phyloP scores from a whole-genome alignment of 768 basidiomycete genomes.

The Russula brevipes region DNA sequence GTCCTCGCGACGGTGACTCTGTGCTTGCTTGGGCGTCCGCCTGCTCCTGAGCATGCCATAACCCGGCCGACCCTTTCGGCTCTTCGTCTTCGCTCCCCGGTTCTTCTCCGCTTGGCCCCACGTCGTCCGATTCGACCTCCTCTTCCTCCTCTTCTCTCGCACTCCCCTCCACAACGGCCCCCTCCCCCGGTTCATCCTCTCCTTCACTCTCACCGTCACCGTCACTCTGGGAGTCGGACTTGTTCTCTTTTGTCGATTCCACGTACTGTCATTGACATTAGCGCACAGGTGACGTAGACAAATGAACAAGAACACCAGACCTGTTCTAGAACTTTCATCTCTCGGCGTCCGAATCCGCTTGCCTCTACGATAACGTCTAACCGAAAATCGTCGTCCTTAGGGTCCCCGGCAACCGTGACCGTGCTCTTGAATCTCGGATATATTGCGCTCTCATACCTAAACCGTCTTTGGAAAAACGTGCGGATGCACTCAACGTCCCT shows the following conservation, averaged over 20 bases:
- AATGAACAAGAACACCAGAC: conserved; percentile 39
- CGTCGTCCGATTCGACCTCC: not conserved
- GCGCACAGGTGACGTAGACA: conserved; percentile 1
- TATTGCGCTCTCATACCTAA: conserved; percentile 84
- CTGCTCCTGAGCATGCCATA: not conserved
- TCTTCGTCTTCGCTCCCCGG: conserved; percentile 1
- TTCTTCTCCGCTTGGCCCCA: not conserved
- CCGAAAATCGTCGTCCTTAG: conserved; percentile 47
- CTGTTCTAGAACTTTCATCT: conserved; percentile 79
- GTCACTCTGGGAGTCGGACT: conserved; percentile 32
- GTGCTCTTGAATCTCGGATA: conserved; percentile 82
- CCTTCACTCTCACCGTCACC: conserved; percentile 31
- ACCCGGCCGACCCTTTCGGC: not conserved
- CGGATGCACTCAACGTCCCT: conserved; percentile 96
- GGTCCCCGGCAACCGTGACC: conserved; percentile 47
- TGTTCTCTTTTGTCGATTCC: conserved; percentile 27
- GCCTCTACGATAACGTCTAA: conserved; percentile 91
- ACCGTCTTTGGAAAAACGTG: conserved; percentile 84
- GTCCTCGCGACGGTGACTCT: not conserved
- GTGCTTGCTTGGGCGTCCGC: not conserved
- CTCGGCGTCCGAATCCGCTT: conserved; percentile 84
- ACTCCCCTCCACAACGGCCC: conserved; percentile 14
- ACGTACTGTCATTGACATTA: conserved; percentile 24
- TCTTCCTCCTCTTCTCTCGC: conserved; percentile 3
- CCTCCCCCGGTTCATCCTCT: conserved; percentile 25